Evolutionary conservation across 768 basidiomycete species (phyloP).

Genomic region (Hericium erinaceus): DNA sequence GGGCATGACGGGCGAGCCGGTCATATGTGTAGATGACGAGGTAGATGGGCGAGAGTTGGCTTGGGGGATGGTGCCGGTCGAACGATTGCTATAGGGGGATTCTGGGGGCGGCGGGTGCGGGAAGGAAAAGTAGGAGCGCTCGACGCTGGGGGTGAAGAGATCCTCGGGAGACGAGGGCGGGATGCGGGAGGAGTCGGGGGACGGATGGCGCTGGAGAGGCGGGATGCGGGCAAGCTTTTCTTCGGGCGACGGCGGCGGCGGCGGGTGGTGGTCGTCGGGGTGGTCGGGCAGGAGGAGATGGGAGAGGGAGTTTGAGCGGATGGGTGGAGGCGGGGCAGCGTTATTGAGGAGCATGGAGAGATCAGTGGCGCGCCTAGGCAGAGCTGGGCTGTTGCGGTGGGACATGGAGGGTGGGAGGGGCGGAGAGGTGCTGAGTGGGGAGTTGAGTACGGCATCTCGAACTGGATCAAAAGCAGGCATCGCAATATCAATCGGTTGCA

Average conservation of each 20-base stretch:
- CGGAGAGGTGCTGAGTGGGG: constrained; percentile 41
- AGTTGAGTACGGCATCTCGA: constrained; percentile 78
- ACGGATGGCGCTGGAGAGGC: constrained; percentile 6
- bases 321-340: constrained; percentile 26
- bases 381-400: constrained; percentile 26
- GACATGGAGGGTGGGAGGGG: constrained; percentile 28
- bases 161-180: constrained; percentile 7
- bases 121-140: constrained; percentile 3
- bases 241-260: constrained; percentile 12
- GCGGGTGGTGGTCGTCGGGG: constrained; percentile 7
- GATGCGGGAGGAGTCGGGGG: not conserved
- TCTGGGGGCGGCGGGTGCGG: constrained; percentile 4
- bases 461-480: constrained; percentile 84
- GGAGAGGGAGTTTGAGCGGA: constrained; percentile 15
- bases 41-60: constrained; percentile 12
- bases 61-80: not conserved
- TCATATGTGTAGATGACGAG: constrained; percentile 12
- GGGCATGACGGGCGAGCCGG: constrained; percentile 11
- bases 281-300: constrained; percentile 15
- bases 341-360: constrained; percentile 71
- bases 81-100: not conserved
- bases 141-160: constrained; percentile 10
- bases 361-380: constrained; percentile 57
- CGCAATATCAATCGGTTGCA: not conserved
- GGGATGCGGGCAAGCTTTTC: constrained; percentile 12